Evolutionary conservation across 352 stramenopile genomes (phyloP), one percentile per base, ranked within the genome.

Genomic region (Phytophthora fragariae): DNA sequence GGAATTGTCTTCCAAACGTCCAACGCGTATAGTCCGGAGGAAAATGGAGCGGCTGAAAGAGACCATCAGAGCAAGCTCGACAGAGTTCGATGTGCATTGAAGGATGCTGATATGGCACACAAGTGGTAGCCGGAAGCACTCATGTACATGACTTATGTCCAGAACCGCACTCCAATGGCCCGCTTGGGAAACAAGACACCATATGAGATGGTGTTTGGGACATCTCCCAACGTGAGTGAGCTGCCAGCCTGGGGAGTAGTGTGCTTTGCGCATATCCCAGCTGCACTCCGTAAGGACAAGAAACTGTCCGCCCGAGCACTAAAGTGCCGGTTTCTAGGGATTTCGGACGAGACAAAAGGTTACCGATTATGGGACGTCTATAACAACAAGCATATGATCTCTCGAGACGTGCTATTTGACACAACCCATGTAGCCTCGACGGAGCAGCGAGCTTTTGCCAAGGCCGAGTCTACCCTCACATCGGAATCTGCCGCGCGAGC

Each of bases 261-360:
- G 24, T 27, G 24, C 19, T 21, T 21, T 21, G 19, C 19, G 19
- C 19, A 21, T 21, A 21, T 21, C 19, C 19, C 19, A 21, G 19
- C 19, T 21, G 19, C 19, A 27, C 24, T 27, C 24, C 24, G 24
- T 27, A 27, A 27, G 24, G 24, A 27, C 2, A 27, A 27, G 24
- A 27, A 27, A 27, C 24, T 27, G 24, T 27, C 24, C 24, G 24
- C 24, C 24, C 24, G 1, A 27, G 24, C 24, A 19, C 9, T 65
- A 35, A 71, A 71, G 47, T 71, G 24, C 5, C 46, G 33, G 12
- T 46, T 67, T 67, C 14, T 60, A 11, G 49, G 50, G 3, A 54
- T 66, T 29, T 72, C 56, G 1, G 56, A 66, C 5, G 47, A 66
- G 27, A 65, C 21, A 62, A 72, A 66, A 17, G 47, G 58, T 21